Evolutionary conservation across 2,329 filamentous ascomycete species (phyloP).

Genomic region (Penicillium sp.): DNA sequence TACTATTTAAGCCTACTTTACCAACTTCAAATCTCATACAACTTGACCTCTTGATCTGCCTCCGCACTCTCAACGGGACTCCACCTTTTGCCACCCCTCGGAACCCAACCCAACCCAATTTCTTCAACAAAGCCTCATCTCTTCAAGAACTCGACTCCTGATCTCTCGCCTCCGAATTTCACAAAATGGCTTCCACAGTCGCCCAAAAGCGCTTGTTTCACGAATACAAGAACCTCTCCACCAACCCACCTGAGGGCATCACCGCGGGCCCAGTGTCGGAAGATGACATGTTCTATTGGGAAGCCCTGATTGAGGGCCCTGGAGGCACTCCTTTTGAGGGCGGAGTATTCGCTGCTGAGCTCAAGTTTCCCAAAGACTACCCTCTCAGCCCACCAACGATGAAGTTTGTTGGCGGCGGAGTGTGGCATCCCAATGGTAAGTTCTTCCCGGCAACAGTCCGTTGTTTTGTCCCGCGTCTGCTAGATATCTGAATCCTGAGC

Average conservation of each 20-base stretch:
- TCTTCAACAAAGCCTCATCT: slow-evolving; percentile 11
- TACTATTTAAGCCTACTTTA: not conserved
- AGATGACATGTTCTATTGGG: slow-evolving; percentile 95
- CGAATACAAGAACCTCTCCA: slow-evolving; percentile 92
- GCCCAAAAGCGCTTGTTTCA: slow-evolving; percentile 80
- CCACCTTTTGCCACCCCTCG: slow-evolving; percentile 10
- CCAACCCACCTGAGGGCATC: slow-evolving; percentile 96
- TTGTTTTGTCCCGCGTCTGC: not conserved
- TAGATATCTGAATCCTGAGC: not conserved
- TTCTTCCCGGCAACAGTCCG: not conserved
- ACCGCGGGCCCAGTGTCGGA: slow-evolving; percentile 90
- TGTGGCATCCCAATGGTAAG: slow-evolving; percentile 94
- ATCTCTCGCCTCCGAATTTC: not conserved
- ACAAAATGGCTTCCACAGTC: slow-evolving; percentile 50
- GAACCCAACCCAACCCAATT: slow-evolving; percentile 6
- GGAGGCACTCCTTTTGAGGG: slow-evolving; percentile 96
- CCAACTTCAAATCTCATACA: not conserved
- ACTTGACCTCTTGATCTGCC: not conserved
- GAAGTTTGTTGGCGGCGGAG: slow-evolving; percentile 82
- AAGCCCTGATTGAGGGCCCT: slow-evolving; percentile 91
- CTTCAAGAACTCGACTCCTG: not conserved
- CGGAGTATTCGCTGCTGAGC: slow-evolving; percentile 90
- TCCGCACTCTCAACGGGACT: not conserved
- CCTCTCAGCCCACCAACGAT: slow-evolving; percentile 94
- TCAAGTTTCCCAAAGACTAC: slow-evolving; percentile 95